Evolutionary conservation across 176 grass and related monocot species (phyloP).

Genomic region (Carex littledalei): DNA sequence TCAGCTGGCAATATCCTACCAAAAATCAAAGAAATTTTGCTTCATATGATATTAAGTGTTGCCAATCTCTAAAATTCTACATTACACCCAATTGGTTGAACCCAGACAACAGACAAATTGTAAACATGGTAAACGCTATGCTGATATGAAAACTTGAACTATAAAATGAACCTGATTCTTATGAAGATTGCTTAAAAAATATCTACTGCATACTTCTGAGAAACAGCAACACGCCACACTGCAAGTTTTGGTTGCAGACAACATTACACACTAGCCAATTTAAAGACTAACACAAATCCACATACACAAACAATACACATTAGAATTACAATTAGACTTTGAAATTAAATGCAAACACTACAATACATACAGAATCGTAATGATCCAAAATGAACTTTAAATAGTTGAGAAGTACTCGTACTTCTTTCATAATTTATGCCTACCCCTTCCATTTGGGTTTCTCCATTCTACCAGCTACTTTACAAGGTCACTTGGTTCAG

Average conservation of each 20-base stretch:
- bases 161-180: background rate
- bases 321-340: conserved; percentile 5
- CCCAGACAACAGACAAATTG: background rate
- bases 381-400: conserved; percentile 16
- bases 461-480: conserved; percentile 22
- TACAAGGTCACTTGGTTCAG: conserved; percentile 17
- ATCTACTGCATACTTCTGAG: background rate
- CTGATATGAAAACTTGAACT: background rate
- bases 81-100: background rate
- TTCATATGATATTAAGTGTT: no score
- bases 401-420: conserved; percentile 9
- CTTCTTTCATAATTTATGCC: conserved; percentile 29
- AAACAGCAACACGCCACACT: background rate
- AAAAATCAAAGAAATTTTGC: no score
- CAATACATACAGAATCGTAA: conserved; percentile 20
- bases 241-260: background rate
- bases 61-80: background rate
- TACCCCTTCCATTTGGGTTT: conserved; percentile 10
- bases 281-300: background rate
- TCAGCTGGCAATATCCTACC: background rate
- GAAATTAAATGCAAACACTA: conserved; percentile 18
- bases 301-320: conserved; percentile 2
- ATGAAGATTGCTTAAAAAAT: background rate
- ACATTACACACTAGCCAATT: background rate
- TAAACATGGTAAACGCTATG: background rate